Percentiles rank a stretch among this genome's conserved stretches.
phyloP scores from a whole-genome alignment of 208 protist genomes.

The Trypanosoma caninum region DNA sequence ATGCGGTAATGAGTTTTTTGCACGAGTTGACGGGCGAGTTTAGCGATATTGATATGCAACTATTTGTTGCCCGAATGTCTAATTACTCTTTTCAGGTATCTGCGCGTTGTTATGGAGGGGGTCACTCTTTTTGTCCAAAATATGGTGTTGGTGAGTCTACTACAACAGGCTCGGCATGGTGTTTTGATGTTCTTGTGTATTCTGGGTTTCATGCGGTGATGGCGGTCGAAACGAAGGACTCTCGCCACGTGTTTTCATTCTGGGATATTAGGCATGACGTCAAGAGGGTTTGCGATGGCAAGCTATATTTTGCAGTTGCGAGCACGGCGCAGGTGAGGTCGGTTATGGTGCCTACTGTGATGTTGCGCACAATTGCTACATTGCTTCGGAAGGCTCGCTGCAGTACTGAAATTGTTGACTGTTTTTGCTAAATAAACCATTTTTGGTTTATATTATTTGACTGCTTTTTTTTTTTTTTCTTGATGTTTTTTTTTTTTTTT shows the following conservation, averaged over 20 bases:
- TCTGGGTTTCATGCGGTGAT: conserved; percentile 30
- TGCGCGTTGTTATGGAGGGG: conserved; percentile 18
- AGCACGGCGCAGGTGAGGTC: conserved; percentile 13
- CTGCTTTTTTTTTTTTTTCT: conserved; percentile 1
- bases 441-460: not conserved
- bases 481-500: not conserved
- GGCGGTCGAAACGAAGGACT: conserved; percentile 36
- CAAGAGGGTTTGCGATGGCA: conserved; percentile 20
- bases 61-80: conserved; percentile 38
- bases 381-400: conserved; percentile 31
- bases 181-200: conserved; percentile 46
- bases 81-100: conserved; percentile 49
- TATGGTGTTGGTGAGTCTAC: conserved; percentile 3
- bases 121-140: conserved; percentile 14
- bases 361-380: conserved; percentile 21
- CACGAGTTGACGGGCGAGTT: conserved; percentile 20
- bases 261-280: conserved; percentile 27
- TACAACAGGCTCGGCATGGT: conserved; percentile 21
- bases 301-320: conserved; percentile 26
- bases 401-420: conserved; percentile 27
- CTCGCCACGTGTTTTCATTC: conserved; percentile 29
- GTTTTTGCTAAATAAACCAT: conserved; percentile 27
- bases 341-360: conserved; percentile 24
- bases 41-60: conserved; percentile 26
- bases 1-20: conserved; percentile 23